Conservation (phyloP, 1,284 basidiomycete species). For the Mycosarcoma maydis region DNA sequence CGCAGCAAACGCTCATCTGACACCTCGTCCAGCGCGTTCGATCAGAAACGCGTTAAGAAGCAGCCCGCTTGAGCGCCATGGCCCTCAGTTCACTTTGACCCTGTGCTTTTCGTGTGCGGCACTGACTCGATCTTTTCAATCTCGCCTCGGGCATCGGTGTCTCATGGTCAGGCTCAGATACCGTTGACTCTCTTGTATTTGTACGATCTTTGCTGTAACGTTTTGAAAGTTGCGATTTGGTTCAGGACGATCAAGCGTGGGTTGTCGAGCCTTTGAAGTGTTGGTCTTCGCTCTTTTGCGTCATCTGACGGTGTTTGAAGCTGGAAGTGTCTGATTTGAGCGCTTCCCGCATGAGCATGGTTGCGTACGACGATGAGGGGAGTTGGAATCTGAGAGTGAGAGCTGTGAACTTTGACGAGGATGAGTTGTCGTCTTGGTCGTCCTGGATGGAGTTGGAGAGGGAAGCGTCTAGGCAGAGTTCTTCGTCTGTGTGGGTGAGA, state of each 20-base stretch:
- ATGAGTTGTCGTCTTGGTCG: background rate
- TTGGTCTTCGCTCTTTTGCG: slow-evolving; percentile 52
- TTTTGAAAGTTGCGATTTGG: background rate
- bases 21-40: slow-evolving; percentile 14
- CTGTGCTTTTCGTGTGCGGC: background rate
- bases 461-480: slow-evolving; percentile 72
- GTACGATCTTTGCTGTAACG: slow-evolving; percentile 8
- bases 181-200: slow-evolving; percentile 24
- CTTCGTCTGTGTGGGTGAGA: slow-evolving; percentile 93
- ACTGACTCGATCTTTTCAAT: background rate
- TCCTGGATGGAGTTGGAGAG: background rate
- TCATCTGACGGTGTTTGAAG: slow-evolving; percentile 51
- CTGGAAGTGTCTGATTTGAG: slow-evolving; percentile 62
- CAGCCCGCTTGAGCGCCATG: slow-evolving; percentile 9
- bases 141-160: background rate
- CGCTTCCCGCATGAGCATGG: slow-evolving; percentile 63
- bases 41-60: slow-evolving; percentile 48
- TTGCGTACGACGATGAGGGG: slow-evolving; percentile 61
- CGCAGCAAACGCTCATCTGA: slow-evolving; percentile 43
- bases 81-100: background rate
- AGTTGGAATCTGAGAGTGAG: slow-evolving; percentile 59
- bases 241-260: background rate
- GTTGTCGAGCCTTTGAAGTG: slow-evolving; percentile 23
- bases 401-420: slow-evolving; percentile 42
- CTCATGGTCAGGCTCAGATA: background rate